Evolutionary conservation across 371 early-diverging fungal genomes (phyloP), one percentile per base, ranked within the genome.

Genomic region (Rhizomucor miehei): DNA sequence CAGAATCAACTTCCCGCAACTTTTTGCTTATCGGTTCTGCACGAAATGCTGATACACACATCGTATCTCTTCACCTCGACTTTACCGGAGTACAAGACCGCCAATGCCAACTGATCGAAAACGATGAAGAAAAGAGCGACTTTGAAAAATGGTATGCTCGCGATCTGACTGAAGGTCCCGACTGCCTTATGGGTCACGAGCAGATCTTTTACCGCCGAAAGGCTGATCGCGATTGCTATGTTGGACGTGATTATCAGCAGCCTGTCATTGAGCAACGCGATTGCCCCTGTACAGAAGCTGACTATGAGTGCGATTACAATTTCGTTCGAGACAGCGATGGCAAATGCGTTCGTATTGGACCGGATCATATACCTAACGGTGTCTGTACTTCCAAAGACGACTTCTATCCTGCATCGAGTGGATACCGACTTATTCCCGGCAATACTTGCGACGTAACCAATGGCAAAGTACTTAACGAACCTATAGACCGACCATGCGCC

Each of bases 221-320:
- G 56, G 73, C 81, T 12, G 79, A 82, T 43, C 87, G 91, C 1
- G 72, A 87, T 14, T 97, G 98, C 67, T 82, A 82, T 49, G 81
- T 97, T 44, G 91, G 89, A 0, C 69, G 72, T 11, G 77, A 87
- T 40, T 86, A 80, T 57, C 68, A 81, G 41, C 78, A 85, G 10
- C 72, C 89, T 16, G 55, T 57, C 5, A 64, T 77, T 21, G 81
- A 73, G 19, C 59, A 73, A 19, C 75, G 83, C 29, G 63, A 73
- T 52, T 98, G 98, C 56, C 65, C 72, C 14, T 98, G 98, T 69
- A 77, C 88, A 0, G 80, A 78, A 36, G 80, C 79, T 21, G 97
- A 98, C 68, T 97, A 82, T 60, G 97, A 97, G 73, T 98, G 98
- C 65, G 95, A 94, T 65, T 89, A 82, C 60, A 87, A 89, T 62